Evolutionary conservation across 768 basidiomycete species (phyloP).

Genomic region (Suillus clintonianus): DNA sequence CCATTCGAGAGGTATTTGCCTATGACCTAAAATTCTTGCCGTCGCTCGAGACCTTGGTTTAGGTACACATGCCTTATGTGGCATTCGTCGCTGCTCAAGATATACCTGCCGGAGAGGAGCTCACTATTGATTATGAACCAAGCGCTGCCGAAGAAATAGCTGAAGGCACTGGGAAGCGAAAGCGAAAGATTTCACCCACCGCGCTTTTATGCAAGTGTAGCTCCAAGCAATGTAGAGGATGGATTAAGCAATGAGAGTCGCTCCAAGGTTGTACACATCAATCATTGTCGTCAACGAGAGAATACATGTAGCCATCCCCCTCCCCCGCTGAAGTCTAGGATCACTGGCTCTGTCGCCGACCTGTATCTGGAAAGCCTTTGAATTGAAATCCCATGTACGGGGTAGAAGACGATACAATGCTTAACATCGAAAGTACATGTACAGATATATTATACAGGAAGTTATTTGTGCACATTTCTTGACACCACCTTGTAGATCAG

Average conservation of each 20-base stretch:
- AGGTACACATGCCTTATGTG: constrained; percentile 65
- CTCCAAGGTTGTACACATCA: background rate
- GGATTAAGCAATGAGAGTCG: constrained; percentile 25
- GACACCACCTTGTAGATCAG: background rate
- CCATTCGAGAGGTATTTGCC: constrained; percentile 50
- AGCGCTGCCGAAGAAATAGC: constrained; percentile 23
- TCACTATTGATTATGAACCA: constrained; percentile 70
- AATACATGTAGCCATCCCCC: background rate
- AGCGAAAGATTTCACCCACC: constrained; percentile 30
- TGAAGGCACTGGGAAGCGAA: constrained; percentile 16
- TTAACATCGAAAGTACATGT: background rate
- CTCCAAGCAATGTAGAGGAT: constrained; percentile 37
- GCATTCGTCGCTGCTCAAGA: constrained; percentile 53
- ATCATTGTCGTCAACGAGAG: background rate
- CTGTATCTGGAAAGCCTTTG: background rate
- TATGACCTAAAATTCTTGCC: background rate
- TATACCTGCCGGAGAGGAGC: constrained; percentile 54
- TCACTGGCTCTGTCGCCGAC: background rate
- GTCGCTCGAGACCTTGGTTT: constrained; percentile 4
- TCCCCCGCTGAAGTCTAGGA: background rate
- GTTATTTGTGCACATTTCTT: background rate
- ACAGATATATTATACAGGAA: background rate
- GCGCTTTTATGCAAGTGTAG: constrained; percentile 41
- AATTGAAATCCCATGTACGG: background rate
- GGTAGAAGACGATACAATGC: background rate